Base-by-base conservation (phyloP, 768 basidiomycete species). In the Dacryopinax primogenitus region DNA sequence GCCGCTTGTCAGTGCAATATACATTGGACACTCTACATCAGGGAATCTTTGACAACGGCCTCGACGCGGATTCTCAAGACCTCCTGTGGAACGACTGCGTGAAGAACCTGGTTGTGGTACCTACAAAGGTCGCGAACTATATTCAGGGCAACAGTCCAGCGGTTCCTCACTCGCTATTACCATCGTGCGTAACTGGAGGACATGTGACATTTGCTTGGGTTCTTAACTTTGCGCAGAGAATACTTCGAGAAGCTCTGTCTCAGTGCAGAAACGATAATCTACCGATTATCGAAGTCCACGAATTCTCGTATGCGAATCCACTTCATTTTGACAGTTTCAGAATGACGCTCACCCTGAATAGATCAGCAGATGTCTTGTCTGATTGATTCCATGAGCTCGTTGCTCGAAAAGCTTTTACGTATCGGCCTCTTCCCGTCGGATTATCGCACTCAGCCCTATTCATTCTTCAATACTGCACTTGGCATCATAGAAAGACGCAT, bases 121-220 rank as follows among this genome's bases (percentile, higher is more conserved):
- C 94, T 34, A 77, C 78, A n/a, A 91, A 85, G 73, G 83, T 88
- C 7, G 86, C 88, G 26, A 96, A 97, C 75, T 81, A 82, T 1
- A 73, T 85, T 34, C 81, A 77, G 32, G 77, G 76, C 23, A 76
- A 70, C 32, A 70, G 69, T 2, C 70, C 81, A 1, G 66, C 68
- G 18, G 34, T 72, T 3, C 86, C 86, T 0, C 66, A 70, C 18
- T 71, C 68, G 18, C 74, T 96, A 47, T 80, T 84, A 26, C 66
- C 70, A 28, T 68, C 63, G 74, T 74, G 44, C 67, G 74, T 62
- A 6, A 16, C 16, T 28, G 41, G 47, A n/a, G n/a, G n/a, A n/a
- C n/a, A n/a, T n/a, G n/a, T n/a, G n/a, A n/a, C n/a, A n/a, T n/a
- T n/a, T n/a, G n/a, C 16, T 7, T 33, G 15, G 13, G 26, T 36